Evolutionary conservation across 148 eudicot genomes (phyloP).

Genomic region (Fagopyrum homotropicum): DNA sequence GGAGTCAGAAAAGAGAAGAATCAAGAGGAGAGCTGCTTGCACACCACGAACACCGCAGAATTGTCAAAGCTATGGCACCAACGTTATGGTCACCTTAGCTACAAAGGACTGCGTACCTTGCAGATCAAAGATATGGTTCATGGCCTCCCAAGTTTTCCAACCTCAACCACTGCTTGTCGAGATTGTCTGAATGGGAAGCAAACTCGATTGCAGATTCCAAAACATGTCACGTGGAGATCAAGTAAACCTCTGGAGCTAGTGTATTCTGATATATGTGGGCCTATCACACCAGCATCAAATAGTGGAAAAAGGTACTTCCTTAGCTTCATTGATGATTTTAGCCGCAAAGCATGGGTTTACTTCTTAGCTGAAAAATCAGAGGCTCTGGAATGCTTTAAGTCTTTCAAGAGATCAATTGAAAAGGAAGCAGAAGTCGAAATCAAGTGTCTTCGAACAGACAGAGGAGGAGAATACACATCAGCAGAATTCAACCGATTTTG

Average conservation of each 20-base stretch:
- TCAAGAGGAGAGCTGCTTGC: too few species aligned
- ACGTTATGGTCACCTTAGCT: too few species aligned
- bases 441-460: background rate
- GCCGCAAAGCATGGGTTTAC: conserved; percentile 17
- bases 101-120: too few species aligned
- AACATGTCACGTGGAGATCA: conserved; percentile 8
- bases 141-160: too few species aligned
- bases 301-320: conserved; percentile 4
- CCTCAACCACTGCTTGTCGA: too few species aligned
- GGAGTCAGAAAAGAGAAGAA: too few species aligned
- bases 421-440: background rate
- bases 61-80: too few species aligned
- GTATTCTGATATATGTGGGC: conserved; percentile 13
- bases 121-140: too few species aligned
- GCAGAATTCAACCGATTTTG: conserved; percentile 11
- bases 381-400: background rate
- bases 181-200: conserved; percentile 1
- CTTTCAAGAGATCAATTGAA: background rate
- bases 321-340: background rate
- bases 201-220: background rate
- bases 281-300: background rate
- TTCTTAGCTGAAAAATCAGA: conserved; percentile 6
- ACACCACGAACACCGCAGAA: too few species aligned
- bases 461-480: conserved; percentile 6
- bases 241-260: background rate